Evolutionary conservation across 2,329 filamentous ascomycete genomes (phyloP).

Genomic region (Mollisia scopiformis): DNA sequence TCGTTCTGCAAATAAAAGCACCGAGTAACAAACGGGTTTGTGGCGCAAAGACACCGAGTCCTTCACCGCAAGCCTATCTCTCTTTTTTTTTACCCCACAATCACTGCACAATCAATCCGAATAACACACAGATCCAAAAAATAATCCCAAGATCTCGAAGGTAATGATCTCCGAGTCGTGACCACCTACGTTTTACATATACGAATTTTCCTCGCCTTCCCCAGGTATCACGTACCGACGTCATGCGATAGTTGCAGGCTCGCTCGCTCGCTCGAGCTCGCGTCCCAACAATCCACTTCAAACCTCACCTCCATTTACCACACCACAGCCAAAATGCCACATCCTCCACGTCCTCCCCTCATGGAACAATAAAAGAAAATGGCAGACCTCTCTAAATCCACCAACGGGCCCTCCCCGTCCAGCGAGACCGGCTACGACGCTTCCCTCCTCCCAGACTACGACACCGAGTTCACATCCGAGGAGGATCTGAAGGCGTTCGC

Average conservation of each 20-base stretch:
- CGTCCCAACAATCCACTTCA: not conserved
- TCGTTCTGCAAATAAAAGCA: not conserved
- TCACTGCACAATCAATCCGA: not conserved
- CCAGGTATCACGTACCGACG: slow-evolving; percentile 17
- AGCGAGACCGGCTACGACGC: slow-evolving; percentile 71
- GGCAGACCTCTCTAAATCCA: slow-evolving; percentile 39
- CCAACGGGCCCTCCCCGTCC: slow-evolving; percentile 56
- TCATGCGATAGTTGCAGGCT: slow-evolving; percentile 16
- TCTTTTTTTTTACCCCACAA: not conserved
- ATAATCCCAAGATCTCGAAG: not conserved
- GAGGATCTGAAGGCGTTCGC: slow-evolving; percentile 79
- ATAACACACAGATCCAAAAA: not conserved
- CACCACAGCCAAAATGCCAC: not conserved
- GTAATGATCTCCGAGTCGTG: too few species aligned
- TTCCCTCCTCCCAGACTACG: slow-evolving; percentile 73
- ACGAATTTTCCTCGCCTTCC: not conserved
- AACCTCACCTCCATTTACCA: slow-evolving; percentile 7
- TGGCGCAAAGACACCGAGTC: not conserved
- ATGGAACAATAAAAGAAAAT: too few species aligned
- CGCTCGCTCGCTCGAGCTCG: slow-evolving; percentile 8
- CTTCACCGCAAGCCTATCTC: not conserved
- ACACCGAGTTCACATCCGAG: slow-evolving; percentile 74
- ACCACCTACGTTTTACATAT: too few species aligned
- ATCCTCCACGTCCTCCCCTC: too few species aligned
- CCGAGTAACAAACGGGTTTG: not conserved